A percentile compares a stretch with the other conserved stretches of the same genome.
phyloP scores from a whole-genome alignment of 768 basidiomycete genomes.

The Tylopilus cervinicoccineus region DNA sequence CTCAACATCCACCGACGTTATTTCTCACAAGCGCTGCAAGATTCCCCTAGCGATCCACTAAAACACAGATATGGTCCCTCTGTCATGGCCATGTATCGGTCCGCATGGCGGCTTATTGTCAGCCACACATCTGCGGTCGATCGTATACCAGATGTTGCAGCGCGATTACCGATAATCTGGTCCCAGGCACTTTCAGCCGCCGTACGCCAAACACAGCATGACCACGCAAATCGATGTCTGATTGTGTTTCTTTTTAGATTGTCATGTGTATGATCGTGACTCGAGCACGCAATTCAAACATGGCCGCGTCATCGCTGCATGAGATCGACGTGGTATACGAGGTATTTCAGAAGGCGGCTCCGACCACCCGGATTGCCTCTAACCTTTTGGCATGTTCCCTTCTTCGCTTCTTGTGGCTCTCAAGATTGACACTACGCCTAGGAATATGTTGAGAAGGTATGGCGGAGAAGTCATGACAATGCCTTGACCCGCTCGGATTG shows the following conservation, averaged over 20 bases:
- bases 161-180: conserved; percentile 54
- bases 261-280: conserved; percentile 55
- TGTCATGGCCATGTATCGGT: conserved; percentile 68
- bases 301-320: conserved; percentile 44
- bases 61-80: conserved; percentile 65
- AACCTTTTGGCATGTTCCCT: conserved; percentile 38
- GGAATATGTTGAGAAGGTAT: conserved; percentile 40
- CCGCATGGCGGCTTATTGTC: conserved; percentile 62
- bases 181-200: conserved; percentile 62
- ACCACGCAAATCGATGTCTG: neutral
- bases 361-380: conserved; percentile 42
- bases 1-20: conserved; percentile 65
- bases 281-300: conserved; percentile 43
- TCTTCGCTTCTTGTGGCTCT: neutral
- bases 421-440: conserved; percentile 12
- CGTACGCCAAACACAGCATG: conserved; percentile 36
- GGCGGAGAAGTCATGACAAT: conserved; percentile 42
- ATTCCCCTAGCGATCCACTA: conserved; percentile 51
- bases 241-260: conserved; percentile 37
- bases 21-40: conserved; percentile 63
- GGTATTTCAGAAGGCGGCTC: conserved; percentile 46
- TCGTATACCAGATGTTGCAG: conserved; percentile 37
- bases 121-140: conserved; percentile 43
- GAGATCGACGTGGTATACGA: conserved; percentile 43
- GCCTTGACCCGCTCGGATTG: conserved; percentile 28